phyloP scores from a whole-genome alignment of 805 yeast genomes.

The Candida caryicola region DNA sequence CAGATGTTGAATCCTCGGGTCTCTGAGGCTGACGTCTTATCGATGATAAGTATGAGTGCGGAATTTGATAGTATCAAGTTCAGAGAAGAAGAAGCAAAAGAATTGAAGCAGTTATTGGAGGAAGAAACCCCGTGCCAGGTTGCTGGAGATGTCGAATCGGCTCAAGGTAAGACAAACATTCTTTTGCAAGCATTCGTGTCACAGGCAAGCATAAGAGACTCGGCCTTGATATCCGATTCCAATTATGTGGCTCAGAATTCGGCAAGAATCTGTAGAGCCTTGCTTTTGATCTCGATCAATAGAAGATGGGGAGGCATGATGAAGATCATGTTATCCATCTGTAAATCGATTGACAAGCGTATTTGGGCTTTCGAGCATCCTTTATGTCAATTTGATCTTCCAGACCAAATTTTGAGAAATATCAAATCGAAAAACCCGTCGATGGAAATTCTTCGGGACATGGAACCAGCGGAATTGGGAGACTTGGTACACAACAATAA shows the following conservation, averaged over 20 bases:
- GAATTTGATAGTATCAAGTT: slow-evolving; percentile 90
- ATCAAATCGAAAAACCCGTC: slow-evolving; percentile 63
- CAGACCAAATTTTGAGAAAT: slow-evolving; percentile 59
- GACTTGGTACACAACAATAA: slow-evolving; percentile 81
- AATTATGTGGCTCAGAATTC: slow-evolving; percentile 95
- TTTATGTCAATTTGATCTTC: slow-evolving; percentile 78
- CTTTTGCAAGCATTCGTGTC: slow-evolving; percentile 87
- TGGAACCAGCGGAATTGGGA: slow-evolving; percentile 76
- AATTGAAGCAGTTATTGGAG: slow-evolving; percentile 61
- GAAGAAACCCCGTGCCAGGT: slow-evolving; percentile 69
- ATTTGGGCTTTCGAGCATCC: slow-evolving; percentile 93
- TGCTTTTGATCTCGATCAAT: slow-evolving; percentile 81
- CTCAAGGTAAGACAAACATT: slow-evolving; percentile 85
- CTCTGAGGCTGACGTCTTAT: slow-evolving; percentile 85
- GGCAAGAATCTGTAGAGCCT: slow-evolving; percentile 87
- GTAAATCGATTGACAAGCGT: slow-evolving; percentile 81
- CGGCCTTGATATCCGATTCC: slow-evolving; percentile 81
- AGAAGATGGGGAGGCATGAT: slow-evolving; percentile 89
- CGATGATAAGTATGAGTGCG: slow-evolving; percentile 86
- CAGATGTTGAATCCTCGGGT: slow-evolving; percentile 80
- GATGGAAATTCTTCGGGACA: slow-evolving; percentile 70
- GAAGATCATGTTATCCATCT: slow-evolving; percentile 69
- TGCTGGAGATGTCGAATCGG: slow-evolving; percentile 68
- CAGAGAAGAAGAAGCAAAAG: slow-evolving; percentile 82
- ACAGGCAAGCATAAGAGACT: slow-evolving; percentile 64